Percentiles rank a stretch among this genome's conserved stretches.
These are phyloP conservation scores for Aspergillus chevalieri DNA, from an alignment of 2,329 filamentous ascomycete genomes.

Conservation along the genomic window DNA sequence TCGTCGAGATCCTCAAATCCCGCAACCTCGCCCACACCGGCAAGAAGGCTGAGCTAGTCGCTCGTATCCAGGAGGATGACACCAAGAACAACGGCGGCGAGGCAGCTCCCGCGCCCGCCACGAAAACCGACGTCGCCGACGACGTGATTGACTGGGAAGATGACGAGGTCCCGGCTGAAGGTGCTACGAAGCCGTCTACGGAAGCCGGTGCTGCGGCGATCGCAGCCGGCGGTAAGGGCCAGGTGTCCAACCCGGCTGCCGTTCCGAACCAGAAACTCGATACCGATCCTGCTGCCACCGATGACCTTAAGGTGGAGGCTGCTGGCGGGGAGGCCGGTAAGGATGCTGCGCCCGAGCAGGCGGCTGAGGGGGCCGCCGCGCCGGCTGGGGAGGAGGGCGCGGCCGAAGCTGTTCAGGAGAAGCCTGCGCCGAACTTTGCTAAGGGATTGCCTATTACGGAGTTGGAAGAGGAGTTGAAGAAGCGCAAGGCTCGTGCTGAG, in stretches of 20 bases:
- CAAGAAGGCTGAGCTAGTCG: slow-evolving; percentile 46
- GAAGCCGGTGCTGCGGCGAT: slow-evolving; percentile 28
- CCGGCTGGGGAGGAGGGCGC: slow-evolving; percentile 11
- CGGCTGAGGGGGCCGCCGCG: slow-evolving; percentile 13
- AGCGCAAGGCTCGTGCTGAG: slow-evolving; percentile 44
- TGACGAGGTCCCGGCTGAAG: slow-evolving; percentile 29
- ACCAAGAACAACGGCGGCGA: slow-evolving; percentile 17
- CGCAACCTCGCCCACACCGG: slow-evolving; percentile 43
- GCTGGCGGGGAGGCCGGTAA: slow-evolving; percentile 14
- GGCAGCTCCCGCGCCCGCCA: slow-evolving; percentile 16
- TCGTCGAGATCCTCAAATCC: slow-evolving; percentile 45
- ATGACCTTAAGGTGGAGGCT: slow-evolving; percentile 33
- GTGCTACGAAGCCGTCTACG: slow-evolving; percentile 23
- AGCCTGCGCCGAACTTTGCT: slow-evolving; percentile 35
- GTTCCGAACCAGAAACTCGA: slow-evolving; percentile 36
- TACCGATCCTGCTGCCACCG: slow-evolving; percentile 32
- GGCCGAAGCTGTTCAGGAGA: slow-evolving; percentile 16
- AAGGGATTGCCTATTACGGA: slow-evolving; percentile 39
- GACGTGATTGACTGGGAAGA: slow-evolving; percentile 44
- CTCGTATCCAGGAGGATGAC: slow-evolving; percentile 43
- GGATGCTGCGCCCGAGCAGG: slow-evolving; percentile 10
- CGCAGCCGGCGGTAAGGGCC: slow-evolving; percentile 33
- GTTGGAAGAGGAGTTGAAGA: slow-evolving; percentile 41
- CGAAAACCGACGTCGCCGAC: slow-evolving; percentile 28
- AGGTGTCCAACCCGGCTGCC: slow-evolving; percentile 32